Percentiles rank a stretch among this genome's conserved stretches.
These are phyloP conservation scores for Tricholomella constricta DNA, from an alignment of 768 basidiomycete species.

Conservation along the genomic window DNA sequence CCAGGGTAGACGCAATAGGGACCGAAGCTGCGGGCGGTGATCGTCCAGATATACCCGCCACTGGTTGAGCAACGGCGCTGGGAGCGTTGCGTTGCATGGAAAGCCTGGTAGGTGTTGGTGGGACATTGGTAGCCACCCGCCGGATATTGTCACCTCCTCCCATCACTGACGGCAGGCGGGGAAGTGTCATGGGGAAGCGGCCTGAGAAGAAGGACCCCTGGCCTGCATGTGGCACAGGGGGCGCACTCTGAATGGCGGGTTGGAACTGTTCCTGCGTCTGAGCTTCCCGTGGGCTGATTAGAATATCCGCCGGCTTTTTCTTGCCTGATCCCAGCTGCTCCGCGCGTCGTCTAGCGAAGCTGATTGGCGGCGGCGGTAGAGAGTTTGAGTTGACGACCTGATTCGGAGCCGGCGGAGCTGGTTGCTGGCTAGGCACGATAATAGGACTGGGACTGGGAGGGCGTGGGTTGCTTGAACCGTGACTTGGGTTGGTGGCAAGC, in stretches of 20 bases:
- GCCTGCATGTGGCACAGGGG: conserved; percentile 59
- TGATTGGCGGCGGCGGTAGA: conserved; percentile 70
- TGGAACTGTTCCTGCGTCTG: conserved; percentile 56
- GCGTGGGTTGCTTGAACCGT: conserved; percentile 24
- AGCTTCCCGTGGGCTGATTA: conserved; percentile 70
- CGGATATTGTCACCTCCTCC: conserved; percentile 45
- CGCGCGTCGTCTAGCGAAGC: conserved; percentile 75
- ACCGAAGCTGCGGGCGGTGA: conserved; percentile 63
- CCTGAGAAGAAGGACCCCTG: conserved; percentile 44
- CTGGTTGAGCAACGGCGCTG: conserved; percentile 21
- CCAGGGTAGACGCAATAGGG: conserved; percentile 65
- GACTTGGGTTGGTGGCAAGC: conserved; percentile 20
- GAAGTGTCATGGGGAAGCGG: conserved; percentile 64
- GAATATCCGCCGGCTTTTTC: conserved; percentile 78
- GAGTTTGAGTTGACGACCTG: conserved; percentile 37
- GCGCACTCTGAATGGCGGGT: conserved; percentile 77
- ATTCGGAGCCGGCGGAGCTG: conserved; percentile 28
- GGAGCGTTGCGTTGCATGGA: conserved; percentile 42
- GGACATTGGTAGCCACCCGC: conserved; percentile 60
- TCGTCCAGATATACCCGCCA: conserved; percentile 35
- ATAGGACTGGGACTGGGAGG: conserved; percentile 36
- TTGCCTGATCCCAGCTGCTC: conserved; percentile 58
- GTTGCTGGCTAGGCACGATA: conserved; percentile 28
- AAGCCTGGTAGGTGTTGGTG: conserved; percentile 72
- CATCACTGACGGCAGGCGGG: conserved; percentile 58